Evolutionary conservation across 73 alveolate genomes (phyloP), one percentile per base, ranked within the genome.

Genomic region (Vitrella brassicaformis): DNA sequence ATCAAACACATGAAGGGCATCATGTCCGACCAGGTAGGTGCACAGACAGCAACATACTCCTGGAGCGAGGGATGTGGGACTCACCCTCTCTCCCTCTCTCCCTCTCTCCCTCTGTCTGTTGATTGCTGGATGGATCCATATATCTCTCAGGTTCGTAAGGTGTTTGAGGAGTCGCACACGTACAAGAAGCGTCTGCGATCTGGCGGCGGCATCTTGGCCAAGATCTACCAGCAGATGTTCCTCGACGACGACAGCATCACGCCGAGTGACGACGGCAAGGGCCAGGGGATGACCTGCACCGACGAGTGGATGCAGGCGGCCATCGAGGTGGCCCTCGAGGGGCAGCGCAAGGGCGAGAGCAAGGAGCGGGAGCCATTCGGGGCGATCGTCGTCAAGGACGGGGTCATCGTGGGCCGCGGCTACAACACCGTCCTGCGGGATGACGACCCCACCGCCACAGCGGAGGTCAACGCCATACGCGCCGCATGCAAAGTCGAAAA

Each of bases 381-480:
- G 10, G 81, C 81, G 27, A 69, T 74, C 68, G 67, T 74, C 28
- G 81, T 74, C 69, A 74, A 74, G 81, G 66, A 74, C 29, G 81
- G 81, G 1, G 74, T 66, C 31, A 66, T 30, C 56, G 56, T 39
- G 56, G 22, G 14, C 22, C 14, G 22, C 14, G 56, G 22, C 22
- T 39, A 39, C 56, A 39, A 39, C 56, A 39, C 56, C 56, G 75
- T 74, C 9, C 69, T 74, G n/a, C 32, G 68, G 39, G 81, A 74
- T 56, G 47, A 68, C 1, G 81, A 74, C 32, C 73, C 81, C 27
- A 74, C 81, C 0, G 81, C 81, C 30, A 74, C 81, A 26, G 81
- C 81, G 25, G 81, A 74, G 69, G 71, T 74, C 56, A 74, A 74
- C 30, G 81, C 81, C 69, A 74, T 74, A 68, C 73, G 81, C 25